Evolutionary conservation across 2,329 filamentous ascomycete species (phyloP).

Genomic region (Amauroascus niger): DNA sequence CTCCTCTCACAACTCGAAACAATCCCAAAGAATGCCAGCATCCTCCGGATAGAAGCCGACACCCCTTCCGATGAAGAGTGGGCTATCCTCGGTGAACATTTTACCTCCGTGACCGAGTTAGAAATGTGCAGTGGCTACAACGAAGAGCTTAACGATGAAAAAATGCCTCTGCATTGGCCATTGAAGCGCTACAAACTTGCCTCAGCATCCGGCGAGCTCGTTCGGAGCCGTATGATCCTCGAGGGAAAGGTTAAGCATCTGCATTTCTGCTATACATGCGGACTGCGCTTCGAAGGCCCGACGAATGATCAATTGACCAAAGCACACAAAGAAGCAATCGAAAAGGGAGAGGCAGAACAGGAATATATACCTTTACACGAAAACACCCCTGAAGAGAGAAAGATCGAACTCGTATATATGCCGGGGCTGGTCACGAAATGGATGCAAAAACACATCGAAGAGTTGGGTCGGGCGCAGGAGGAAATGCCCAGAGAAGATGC

Average conservation of each 20-base stretch:
- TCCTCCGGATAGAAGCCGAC: conserved; percentile 18
- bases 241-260: conserved; percentile 21
- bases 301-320: conserved; percentile 15
- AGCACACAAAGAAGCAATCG: conserved; percentile 16
- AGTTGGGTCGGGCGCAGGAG: background rate
- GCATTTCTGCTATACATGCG: conserved; percentile 17
- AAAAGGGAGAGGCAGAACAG: conserved; percentile 16
- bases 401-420: conserved; percentile 17
- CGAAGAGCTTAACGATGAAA: conserved; percentile 21
- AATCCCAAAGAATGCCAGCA: conserved; percentile 15
- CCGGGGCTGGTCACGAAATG: conserved; percentile 15
- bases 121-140: conserved; percentile 19
- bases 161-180: conserved; percentile 23
- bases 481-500: background rate
- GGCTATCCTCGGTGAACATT: conserved; percentile 21
- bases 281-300: conserved; percentile 22
- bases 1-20: conserved; percentile 15
- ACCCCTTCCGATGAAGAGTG: conserved; percentile 22
- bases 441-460: conserved; percentile 15
- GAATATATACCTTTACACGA: conserved; percentile 6
- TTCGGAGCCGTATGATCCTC: conserved; percentile 18
- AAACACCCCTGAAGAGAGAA: background rate
- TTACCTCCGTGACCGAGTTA: conserved; percentile 18
- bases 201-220: conserved; percentile 16
- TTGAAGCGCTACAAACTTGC: conserved; percentile 17